Conservation (phyloP, 345 rosid species). For the Carallia brachiata region DNA sequence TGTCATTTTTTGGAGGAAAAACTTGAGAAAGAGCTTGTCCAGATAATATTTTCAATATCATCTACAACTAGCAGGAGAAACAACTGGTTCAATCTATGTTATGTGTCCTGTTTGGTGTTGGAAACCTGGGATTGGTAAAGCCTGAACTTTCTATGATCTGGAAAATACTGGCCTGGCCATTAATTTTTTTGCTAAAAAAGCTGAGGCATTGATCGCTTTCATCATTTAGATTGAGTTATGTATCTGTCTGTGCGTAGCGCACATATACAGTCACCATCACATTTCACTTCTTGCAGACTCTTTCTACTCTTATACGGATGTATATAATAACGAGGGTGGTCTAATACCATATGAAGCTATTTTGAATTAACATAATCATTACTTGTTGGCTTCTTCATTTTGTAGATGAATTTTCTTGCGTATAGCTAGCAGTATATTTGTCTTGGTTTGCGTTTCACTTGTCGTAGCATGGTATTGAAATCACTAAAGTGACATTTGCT, state of each 20-base stretch:
- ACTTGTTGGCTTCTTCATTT: no score
- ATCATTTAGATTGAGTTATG: background rate
- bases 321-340: no score
- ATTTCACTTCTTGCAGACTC: no score
- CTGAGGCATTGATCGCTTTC: background rate
- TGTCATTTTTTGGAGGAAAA: no score
- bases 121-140: constrained; percentile 4
- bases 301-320: no score
- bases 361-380: no score
- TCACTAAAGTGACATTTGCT: constrained; percentile 13
- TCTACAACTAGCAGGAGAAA: background rate
- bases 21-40: no score
- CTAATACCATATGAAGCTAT: no score
- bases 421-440: background rate
- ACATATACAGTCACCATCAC: background rate
- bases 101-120: background rate
- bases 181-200: background rate
- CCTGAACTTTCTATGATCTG: background rate
- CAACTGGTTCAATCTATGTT: background rate
- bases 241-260: background rate
- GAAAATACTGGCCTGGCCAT: background rate
- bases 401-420: no score
- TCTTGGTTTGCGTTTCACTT: background rate
- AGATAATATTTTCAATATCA: no score
- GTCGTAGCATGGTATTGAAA: background rate